Evolutionary conservation across 176 grass and related monocot genomes (phyloP), one percentile per base, ranked within the genome.

Genomic region (Bonia amplexicaulis): DNA sequence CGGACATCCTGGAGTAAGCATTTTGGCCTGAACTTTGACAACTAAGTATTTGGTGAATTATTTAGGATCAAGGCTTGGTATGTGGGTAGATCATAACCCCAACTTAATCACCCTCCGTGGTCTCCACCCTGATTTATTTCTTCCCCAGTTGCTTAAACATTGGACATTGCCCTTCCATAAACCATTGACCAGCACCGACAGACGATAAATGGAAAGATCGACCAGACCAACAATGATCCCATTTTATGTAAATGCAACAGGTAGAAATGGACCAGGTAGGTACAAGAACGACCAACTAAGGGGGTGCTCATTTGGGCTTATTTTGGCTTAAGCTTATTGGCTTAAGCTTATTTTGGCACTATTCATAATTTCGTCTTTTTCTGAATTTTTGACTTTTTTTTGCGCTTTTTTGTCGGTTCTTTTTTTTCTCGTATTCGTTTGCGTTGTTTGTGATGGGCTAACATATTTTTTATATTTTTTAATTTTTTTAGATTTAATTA

Each of bases 231-330:
- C 65, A 29, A 17, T 25, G 19, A 37, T 44, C 54, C 57, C 45
- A 70, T 27, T 78, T 19, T 52, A 66, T 84, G 49, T 63, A 76
- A 54, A 66, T 1, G 26, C 54, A 71, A 37, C 33, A 20, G 65
- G 45, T 19, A 67, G 78, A 54, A 81, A 77, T 13, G 79, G 57
- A 86, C 55, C 78, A 78, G 84, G 66, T 25, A 57, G 88, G 71
- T 76, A 25, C 47, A 82, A 57, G 46, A 25, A 25, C 4, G 27
- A 58, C 88, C 78, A 73, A 72, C 88, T 66, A 78, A 82, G n/a
- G n/a, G n/a, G n/a, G n/a, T n/a, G n/a, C n/a, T n/a, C n/a, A n/a
- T n/a, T n/a, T n/a, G n/a, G n/a, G n/a, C n/a, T n/a, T n/a, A n/a
- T n/a, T n/a, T n/a, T n/a, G n/a, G n/a, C n/a, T n/a, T n/a, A n/a